A percentile compares a stretch with the other conserved stretches of the same genome.
Conservation (phyloP, 441 rosid genomes). For the Corymbia calophylla region DNA sequence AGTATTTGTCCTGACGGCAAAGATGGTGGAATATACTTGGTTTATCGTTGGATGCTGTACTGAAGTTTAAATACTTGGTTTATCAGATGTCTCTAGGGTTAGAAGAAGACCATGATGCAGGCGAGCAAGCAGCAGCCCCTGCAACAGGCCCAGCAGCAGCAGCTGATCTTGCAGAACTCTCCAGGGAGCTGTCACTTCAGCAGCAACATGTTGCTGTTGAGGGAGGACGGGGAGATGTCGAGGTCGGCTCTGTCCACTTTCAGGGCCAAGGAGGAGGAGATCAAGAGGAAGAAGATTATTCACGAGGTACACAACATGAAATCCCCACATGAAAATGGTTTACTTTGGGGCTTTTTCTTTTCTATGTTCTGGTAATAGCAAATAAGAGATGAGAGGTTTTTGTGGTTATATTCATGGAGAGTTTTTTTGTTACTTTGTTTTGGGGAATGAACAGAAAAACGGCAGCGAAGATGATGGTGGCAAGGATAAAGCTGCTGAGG, state of each 20-base stretch:
- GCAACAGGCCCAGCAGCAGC: too few relatives aligned
- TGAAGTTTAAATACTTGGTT: too few relatives aligned
- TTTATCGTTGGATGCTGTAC: too few relatives aligned
- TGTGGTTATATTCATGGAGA: not conserved
- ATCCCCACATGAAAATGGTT: not conserved
- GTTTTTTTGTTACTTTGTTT: not conserved
- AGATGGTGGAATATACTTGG: too few relatives aligned
- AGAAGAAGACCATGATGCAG: too few relatives aligned
- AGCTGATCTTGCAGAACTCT: too few relatives aligned
- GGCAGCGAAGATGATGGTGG: constrained; percentile 86
- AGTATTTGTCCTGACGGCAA: too few relatives aligned
- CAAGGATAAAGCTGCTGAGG: constrained; percentile 70
- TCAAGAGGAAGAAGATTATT: not conserved
- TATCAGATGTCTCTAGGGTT: too few relatives aligned
- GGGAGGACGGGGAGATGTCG: constrained; percentile 2
- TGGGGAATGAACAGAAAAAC: constrained; percentile 41
- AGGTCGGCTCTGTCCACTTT: not conserved
- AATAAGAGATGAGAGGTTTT: not conserved
- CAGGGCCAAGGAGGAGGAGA: constrained; percentile 12
- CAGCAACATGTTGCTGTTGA: not conserved
- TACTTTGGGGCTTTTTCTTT: not conserved
- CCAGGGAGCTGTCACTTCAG: not conserved
- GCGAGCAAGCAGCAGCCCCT: too few relatives aligned
- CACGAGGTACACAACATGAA: not conserved
- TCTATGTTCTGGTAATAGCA: not conserved